Percentiles rank a stretch among this genome's conserved stretches.
Evolutionary conservation across 1,284 basidiomycete genomes (phyloP).

Genomic region (Chondrostereum purpureum): DNA sequence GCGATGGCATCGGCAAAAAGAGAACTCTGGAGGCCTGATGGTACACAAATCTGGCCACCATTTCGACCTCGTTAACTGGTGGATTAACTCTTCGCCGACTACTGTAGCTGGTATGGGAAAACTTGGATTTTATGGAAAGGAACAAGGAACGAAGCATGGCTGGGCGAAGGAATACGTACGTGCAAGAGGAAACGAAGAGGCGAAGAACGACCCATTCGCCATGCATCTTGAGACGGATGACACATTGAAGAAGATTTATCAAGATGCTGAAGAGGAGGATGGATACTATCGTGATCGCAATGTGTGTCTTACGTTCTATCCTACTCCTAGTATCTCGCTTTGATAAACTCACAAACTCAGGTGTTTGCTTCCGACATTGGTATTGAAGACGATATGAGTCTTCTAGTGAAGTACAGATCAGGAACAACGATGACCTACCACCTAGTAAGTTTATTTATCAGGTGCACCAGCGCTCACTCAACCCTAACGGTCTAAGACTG

Average conservation of each 20-base stretch:
- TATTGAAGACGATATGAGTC: slow-evolving; percentile 51
- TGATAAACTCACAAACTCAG: slow-evolving; percentile 17
- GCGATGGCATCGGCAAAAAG: slow-evolving; percentile 47
- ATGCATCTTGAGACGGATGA: slow-evolving; percentile 42
- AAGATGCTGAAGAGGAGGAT: slow-evolving; percentile 37
- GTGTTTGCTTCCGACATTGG: slow-evolving; percentile 46
- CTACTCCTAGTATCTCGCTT: neutral
- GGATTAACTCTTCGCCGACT: slow-evolving; percentile 43
- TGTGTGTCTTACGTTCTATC: slow-evolving; percentile 17
- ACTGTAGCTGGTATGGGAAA: slow-evolving; percentile 46
- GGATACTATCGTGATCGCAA: slow-evolving; percentile 37
- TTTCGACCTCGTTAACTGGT: slow-evolving; percentile 49
- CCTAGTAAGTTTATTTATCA: slow-evolving; percentile 22
- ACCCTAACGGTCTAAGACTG: slow-evolving; percentile 20
- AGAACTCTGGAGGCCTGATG: slow-evolving; percentile 45
- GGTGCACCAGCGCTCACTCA: neutral
- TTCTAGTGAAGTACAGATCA: slow-evolving; percentile 42
- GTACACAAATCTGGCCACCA: slow-evolving; percentile 51
- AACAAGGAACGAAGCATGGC: slow-evolving; percentile 40
- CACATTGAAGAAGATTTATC: slow-evolving; percentile 40
- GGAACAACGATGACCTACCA: slow-evolving; percentile 52
- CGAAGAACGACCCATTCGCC: slow-evolving; percentile 43
- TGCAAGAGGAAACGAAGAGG: slow-evolving; percentile 34
- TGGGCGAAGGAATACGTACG: slow-evolving; percentile 45
- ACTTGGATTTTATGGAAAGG: slow-evolving; percentile 43